A percentile compares a stretch with the other conserved stretches of the same genome.
These are phyloP conservation scores for Fusarium agapanthi DNA, from an alignment of 2,329 filamentous ascomycete species.

Conservation along the genomic window DNA sequence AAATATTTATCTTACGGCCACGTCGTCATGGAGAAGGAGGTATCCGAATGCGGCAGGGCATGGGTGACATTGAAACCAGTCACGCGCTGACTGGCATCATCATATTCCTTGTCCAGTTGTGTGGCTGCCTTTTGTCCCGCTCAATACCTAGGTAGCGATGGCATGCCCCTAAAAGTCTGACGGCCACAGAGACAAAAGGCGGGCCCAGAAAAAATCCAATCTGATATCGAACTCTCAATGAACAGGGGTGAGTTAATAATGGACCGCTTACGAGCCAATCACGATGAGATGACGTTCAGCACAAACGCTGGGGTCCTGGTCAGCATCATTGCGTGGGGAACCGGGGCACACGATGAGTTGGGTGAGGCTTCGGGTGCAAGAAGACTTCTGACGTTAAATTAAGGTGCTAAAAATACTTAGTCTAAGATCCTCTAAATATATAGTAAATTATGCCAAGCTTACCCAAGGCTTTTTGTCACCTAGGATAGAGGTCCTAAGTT, in stretches of 20 bases:
- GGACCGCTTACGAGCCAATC: slow-evolving; percentile 46
- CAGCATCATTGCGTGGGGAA: slow-evolving; percentile 41
- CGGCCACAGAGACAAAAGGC: slow-evolving; percentile 24
- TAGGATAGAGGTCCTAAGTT: too few relatives aligned
- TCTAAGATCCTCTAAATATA: too few relatives aligned
- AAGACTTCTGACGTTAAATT: too few relatives aligned
- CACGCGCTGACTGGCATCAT: slow-evolving; percentile 40
- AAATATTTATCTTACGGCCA: slow-evolving; percentile 21
- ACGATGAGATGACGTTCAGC: slow-evolving; percentile 47
- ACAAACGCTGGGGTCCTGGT: slow-evolving; percentile 39
- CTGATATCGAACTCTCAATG: slow-evolving; percentile 48
- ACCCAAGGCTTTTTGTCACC: too few relatives aligned
- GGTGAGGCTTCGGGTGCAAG: not conserved
- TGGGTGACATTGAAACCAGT: slow-evolving; percentile 38
- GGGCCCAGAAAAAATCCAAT: slow-evolving; percentile 42
- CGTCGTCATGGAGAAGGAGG: slow-evolving; percentile 32
- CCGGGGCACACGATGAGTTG: slow-evolving; percentile 18
- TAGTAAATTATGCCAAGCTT: too few relatives aligned
- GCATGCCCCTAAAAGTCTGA: slow-evolving; percentile 34
- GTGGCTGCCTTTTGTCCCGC: slow-evolving; percentile 36
- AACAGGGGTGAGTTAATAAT: slow-evolving; percentile 45
- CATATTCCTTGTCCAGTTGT: slow-evolving; percentile 26
- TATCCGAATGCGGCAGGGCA: slow-evolving; percentile 30
- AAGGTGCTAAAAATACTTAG: too few relatives aligned
- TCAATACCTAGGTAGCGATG: slow-evolving; percentile 11